Conservation (phyloP, 805 yeast species). For the Candida quercuum region DNA sequence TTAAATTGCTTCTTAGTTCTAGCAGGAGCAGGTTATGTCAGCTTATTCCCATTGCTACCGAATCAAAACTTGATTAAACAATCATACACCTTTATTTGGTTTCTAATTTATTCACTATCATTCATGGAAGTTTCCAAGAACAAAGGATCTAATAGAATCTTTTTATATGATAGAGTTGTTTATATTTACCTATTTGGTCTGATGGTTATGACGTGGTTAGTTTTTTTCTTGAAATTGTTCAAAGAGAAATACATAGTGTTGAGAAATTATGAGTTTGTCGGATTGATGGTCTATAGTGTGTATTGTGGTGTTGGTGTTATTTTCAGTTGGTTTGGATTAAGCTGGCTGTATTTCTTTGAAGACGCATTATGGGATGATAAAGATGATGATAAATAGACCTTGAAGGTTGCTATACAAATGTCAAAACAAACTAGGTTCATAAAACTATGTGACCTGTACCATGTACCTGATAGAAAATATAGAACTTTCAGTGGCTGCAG, state of each 20-base stretch:
- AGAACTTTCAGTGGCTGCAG: too few relatives aligned
- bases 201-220: slow-evolving; percentile 51
- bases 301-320: slow-evolving; percentile 85
- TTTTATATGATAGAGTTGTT: slow-evolving; percentile 67
- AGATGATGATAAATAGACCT: slow-evolving; percentile 1
- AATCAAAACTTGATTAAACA: slow-evolving; percentile 77
- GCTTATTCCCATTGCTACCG: slow-evolving; percentile 81
- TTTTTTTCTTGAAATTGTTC: slow-evolving; percentile 48
- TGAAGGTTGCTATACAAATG: too few relatives aligned
- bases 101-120: slow-evolving; percentile 66
- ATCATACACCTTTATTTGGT: slow-evolving; percentile 79
- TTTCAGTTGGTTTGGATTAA: slow-evolving; percentile 81
- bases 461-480: background rate
- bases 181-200: slow-evolving; percentile 63
- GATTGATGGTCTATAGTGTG: slow-evolving; percentile 77
- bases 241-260: slow-evolving; percentile 48
- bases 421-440: too few relatives aligned
- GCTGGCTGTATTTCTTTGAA: slow-evolving; percentile 84
- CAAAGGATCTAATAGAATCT: slow-evolving; percentile 40
- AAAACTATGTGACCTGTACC: too few relatives aligned
- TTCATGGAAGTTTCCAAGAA: slow-evolving; percentile 60
- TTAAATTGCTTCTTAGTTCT: slow-evolving; percentile 67
- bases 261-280: slow-evolving; percentile 62
- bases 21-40: slow-evolving; percentile 76
- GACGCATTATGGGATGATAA: slow-evolving; percentile 55